These are phyloP conservation scores for Spergularia bocconei DNA, from an alignment of 148 eudicot species.

Conservation along the genomic window DNA sequence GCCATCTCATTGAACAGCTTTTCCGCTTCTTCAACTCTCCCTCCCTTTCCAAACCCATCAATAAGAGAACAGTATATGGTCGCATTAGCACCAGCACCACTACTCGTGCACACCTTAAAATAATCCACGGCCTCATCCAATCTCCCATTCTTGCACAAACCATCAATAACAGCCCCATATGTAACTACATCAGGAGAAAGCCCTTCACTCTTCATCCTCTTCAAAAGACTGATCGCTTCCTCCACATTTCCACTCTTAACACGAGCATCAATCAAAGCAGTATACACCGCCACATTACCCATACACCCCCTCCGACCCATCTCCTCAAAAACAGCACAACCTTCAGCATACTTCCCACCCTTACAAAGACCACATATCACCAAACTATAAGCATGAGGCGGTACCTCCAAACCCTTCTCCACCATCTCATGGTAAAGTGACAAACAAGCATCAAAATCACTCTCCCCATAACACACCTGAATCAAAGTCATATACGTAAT, in stretches of 20 bases:
- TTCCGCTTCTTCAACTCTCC: slow-evolving; percentile 72
- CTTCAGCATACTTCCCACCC: slow-evolving; percentile 68
- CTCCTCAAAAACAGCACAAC: slow-evolving; percentile 54
- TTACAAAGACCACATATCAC: slow-evolving; percentile 93
- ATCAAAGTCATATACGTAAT: slow-evolving; percentile 84
- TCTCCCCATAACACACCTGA: slow-evolving; percentile 69
- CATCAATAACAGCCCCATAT: slow-evolving; percentile 77
- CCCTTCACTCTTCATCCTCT: slow-evolving; percentile 67
- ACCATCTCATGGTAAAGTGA: slow-evolving; percentile 77
- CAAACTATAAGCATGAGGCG: slow-evolving; percentile 85
- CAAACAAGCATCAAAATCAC: slow-evolving; percentile 62
- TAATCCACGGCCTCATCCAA: slow-evolving; percentile 74
- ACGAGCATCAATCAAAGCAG: slow-evolving; percentile 72
- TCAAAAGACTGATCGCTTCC: slow-evolving; percentile 58
- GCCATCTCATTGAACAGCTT: slow-evolving; percentile 78
- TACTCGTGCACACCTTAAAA: slow-evolving; percentile 47
- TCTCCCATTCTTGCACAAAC: slow-evolving; percentile 79
- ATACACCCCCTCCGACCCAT: slow-evolving; percentile 61
- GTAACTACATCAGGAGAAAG: slow-evolving; percentile 80
- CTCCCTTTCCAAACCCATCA: slow-evolving; percentile 85
- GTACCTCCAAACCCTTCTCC: slow-evolving; percentile 70
- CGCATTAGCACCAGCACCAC: slow-evolving; percentile 52
- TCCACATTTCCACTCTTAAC: slow-evolving; percentile 63
- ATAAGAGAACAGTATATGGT: slow-evolving; percentile 76
- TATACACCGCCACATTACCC: slow-evolving; percentile 76